Evolutionary conservation across 2,329 filamentous ascomycete genomes (phyloP).

Genomic region (Dryadomyces quercus-mongolicae): DNA sequence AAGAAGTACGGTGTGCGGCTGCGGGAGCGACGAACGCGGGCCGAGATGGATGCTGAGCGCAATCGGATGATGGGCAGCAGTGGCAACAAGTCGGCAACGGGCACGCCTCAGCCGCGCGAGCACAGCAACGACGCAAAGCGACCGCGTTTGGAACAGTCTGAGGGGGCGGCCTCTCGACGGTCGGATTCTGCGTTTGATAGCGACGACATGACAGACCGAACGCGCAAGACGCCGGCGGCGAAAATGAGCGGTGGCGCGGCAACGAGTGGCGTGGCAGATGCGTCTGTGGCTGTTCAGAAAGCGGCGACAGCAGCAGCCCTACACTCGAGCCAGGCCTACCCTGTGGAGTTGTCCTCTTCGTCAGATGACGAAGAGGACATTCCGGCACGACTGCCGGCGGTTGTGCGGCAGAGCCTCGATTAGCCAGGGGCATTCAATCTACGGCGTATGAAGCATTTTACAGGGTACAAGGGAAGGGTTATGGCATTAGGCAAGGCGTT

Average conservation of each 20-base stretch:
- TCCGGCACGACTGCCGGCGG: slow-evolving; percentile 19
- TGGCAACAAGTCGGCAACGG: background rate
- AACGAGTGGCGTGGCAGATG: background rate
- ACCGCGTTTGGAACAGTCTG: slow-evolving; percentile 9
- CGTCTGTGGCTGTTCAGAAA: background rate
- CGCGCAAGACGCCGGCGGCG: background rate
- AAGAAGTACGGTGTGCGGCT: slow-evolving; percentile 47
- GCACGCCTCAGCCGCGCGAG: slow-evolving; percentile 3
- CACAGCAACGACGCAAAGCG: slow-evolving; percentile 18
- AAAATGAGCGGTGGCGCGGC: no score
- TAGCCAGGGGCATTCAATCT: background rate
- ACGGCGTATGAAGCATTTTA: no score
- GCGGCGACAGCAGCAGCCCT: background rate
- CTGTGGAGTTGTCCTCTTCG: slow-evolving; percentile 15
- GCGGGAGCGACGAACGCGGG: slow-evolving; percentile 32
- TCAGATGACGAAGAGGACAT: slow-evolving; percentile 21
- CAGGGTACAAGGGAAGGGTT: no score
- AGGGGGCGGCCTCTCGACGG: background rate
- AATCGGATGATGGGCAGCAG: slow-evolving; percentile 23
- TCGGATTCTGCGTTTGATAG: background rate
- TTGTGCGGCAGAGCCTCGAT: slow-evolving; percentile 17
- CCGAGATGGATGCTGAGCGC: slow-evolving; percentile 30
- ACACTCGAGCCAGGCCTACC: slow-evolving; percentile 9
- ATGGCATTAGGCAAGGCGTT: no score
- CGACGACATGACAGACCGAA: background rate